Percentiles rank a stretch among this genome's conserved stretches.
phyloP scores from a whole-genome alignment of 2,329 filamentous ascomycete species.

The Gaeumannomyces sp. region DNA sequence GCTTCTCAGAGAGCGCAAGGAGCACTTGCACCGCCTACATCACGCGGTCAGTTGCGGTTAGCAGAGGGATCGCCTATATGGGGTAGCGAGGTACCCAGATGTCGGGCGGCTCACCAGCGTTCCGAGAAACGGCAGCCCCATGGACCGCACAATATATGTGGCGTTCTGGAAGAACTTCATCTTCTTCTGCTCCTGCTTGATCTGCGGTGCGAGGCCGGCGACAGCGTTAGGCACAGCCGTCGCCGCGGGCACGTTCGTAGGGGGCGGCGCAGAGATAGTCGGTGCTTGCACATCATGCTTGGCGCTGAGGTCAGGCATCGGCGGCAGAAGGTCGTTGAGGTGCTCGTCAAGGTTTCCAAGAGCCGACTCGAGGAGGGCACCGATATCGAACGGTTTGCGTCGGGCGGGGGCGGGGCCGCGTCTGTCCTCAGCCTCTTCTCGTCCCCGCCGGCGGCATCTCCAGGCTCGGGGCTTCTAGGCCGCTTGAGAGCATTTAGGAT shows the following conservation, averaged over 20 bases:
- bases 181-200: constrained; percentile 21
- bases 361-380: constrained; percentile 23
- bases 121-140: constrained; percentile 29
- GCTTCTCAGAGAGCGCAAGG: constrained; percentile 28
- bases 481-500: constrained; percentile 20
- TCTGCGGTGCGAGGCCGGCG: background rate
- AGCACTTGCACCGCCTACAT: constrained; percentile 30
- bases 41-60: background rate
- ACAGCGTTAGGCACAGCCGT: background rate
- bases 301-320: background rate
- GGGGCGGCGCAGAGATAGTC: too few species aligned
- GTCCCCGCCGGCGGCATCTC: constrained; percentile 9
- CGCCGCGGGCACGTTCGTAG: background rate
- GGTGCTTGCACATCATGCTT: background rate
- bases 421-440: constrained; percentile 22
- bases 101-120: constrained; percentile 21
- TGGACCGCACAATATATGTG: constrained; percentile 27
- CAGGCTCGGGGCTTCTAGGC: constrained; percentile 15
- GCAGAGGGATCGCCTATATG: background rate
- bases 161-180: constrained; percentile 29
- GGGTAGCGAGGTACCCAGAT: background rate
- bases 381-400: constrained; percentile 19
- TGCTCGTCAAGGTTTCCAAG: constrained; percentile 21
- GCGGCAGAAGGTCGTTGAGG: background rate
- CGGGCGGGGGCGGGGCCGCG: background rate